Percentiles rank a stretch among this genome's conserved stretches.
phyloP scores from a whole-genome alignment of 352 stramenopile genomes.

The Aphanomyces cochlioides region DNA sequence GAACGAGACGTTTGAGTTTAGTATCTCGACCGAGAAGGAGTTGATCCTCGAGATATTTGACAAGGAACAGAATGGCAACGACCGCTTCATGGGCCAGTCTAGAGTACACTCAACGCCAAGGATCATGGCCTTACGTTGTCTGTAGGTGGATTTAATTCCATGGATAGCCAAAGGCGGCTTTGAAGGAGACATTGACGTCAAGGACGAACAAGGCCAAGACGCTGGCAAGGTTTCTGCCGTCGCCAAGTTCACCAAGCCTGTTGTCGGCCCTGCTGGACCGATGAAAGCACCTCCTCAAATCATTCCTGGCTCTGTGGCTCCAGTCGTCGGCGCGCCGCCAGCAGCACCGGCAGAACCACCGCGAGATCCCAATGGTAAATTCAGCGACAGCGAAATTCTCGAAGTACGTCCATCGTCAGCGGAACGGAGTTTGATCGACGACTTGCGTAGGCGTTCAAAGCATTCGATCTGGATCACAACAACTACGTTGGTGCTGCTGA shows the following conservation, averaged over 20 bases:
- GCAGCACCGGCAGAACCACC: constrained; percentile 65
- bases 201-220: constrained; percentile 71
- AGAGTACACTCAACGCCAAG: constrained; percentile 29
- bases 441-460: constrained; percentile 67
- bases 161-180: constrained; percentile 92
- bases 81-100: constrained; percentile 91
- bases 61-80: constrained; percentile 85
- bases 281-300: constrained; percentile 21
- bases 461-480: constrained; percentile 95
- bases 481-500: constrained; percentile 93
- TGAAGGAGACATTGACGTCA: constrained; percentile 86
- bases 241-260: constrained; percentile 83
- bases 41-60: constrained; percentile 90
- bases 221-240: constrained; percentile 84
- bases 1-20: constrained; percentile 93
- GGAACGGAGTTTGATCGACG: neutral
- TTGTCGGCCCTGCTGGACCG: constrained; percentile 35
- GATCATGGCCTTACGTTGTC: neutral
- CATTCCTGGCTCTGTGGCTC: constrained; percentile 8
- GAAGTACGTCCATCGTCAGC: constrained; percentile 38
- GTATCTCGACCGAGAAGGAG: constrained; percentile 93
- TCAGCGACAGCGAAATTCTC: constrained; percentile 94
- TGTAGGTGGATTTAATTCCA: constrained; percentile 84
- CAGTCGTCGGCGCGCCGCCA: constrained; percentile 33
- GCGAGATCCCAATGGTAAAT: constrained; percentile 92